Conservation (phyloP, 192 early-diverging fungal genomes). For the Haplosporangium gracile region DNA sequence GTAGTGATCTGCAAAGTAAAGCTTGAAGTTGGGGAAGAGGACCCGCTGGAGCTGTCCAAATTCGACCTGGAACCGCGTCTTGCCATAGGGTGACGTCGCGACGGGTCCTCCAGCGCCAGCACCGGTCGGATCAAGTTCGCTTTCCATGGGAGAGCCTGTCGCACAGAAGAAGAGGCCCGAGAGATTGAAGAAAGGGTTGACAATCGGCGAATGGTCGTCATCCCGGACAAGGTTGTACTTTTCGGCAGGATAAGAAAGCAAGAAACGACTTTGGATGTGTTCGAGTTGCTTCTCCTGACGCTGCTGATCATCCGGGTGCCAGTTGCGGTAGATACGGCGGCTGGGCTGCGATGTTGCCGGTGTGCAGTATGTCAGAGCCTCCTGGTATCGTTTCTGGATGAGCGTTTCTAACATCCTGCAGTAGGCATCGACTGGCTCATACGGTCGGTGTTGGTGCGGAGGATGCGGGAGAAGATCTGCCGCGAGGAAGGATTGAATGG, state of each 20-base stretch:
- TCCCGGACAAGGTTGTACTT: constrained; percentile 56
- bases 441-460: constrained; percentile 24
- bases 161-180: constrained; percentile 54
- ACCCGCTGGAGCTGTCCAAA: constrained; percentile 51
- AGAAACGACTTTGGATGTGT: constrained; percentile 44
- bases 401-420: constrained; percentile 44
- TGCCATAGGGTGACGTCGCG: constrained; percentile 46
- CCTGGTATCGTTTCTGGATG: constrained; percentile 44
- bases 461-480: constrained; percentile 30
- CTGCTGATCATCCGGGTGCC: constrained; percentile 56
- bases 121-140: constrained; percentile 41
- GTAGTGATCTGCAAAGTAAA: constrained; percentile 56
- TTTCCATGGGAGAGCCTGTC: constrained; percentile 43
- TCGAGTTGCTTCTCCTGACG: constrained; percentile 50
- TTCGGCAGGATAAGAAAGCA: constrained; percentile 57
- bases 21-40: constrained; percentile 47
- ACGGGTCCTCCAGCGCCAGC: constrained; percentile 55
- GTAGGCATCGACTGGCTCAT: constrained; percentile 48
- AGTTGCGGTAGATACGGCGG: constrained; percentile 55
- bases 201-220: constrained; percentile 49
- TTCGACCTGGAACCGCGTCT: constrained; percentile 51
- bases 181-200: constrained; percentile 52
- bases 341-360: constrained; percentile 50
- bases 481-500: constrained; percentile 52
- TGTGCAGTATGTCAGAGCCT: constrained; percentile 48